Conservation (phyloP, 441 rosid species). For the Populus trichocarpa region DNA sequence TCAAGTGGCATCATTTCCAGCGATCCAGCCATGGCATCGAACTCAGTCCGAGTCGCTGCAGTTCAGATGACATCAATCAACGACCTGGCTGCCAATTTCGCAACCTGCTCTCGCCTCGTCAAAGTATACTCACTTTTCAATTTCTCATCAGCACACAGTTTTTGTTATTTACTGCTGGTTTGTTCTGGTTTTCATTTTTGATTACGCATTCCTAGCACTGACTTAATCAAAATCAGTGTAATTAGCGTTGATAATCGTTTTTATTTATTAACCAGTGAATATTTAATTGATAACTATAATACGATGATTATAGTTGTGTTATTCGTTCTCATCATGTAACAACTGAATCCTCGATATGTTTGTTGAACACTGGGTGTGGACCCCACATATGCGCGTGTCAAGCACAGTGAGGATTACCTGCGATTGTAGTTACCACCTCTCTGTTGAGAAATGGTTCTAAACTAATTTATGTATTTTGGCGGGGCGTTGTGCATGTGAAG, state of each 20-base stretch:
- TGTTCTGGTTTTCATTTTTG: background rate
- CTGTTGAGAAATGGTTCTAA: background rate
- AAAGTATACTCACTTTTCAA: constrained; percentile 35
- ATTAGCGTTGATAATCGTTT: background rate
- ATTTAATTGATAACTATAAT: background rate
- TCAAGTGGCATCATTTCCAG: constrained; percentile 29
- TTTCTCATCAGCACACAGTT: background rate
- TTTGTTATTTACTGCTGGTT: background rate
- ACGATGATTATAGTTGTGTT: background rate
- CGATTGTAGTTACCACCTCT: background rate
- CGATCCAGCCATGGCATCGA: constrained; percentile 43
- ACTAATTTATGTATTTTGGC: background rate
- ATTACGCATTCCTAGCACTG: background rate
- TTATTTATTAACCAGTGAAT: background rate
- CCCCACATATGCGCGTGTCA: background rate
- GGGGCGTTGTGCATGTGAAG: constrained; percentile 29
- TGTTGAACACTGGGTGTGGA: background rate
- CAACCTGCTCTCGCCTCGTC: constrained; percentile 85
- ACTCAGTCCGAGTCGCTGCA: constrained; percentile 78
- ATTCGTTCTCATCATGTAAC: background rate
- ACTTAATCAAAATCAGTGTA: background rate
- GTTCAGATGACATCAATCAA: constrained; percentile 93
- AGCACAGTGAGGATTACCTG: background rate
- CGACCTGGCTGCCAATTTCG: constrained; percentile 73
- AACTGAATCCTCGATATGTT: background rate